Evolutionary conservation across 805 yeast genomes (phyloP).

Genomic region (Dipodascus albidus): DNA sequence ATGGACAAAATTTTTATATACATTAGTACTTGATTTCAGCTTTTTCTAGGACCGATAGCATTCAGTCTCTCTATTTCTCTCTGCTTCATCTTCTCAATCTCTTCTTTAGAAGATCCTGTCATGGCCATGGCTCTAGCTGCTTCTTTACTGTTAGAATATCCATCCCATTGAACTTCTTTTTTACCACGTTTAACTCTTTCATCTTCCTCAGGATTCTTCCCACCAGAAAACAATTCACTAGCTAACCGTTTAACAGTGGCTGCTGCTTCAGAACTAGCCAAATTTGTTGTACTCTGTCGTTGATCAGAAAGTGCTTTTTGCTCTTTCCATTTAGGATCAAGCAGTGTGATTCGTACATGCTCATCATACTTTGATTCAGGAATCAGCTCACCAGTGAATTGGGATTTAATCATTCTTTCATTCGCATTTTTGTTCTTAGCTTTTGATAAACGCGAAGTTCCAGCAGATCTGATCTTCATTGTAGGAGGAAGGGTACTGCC

Average conservation of each 20-base stretch:
- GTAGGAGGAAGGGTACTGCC: constrained; percentile 8
- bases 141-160: constrained; percentile 12
- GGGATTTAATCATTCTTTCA: constrained; percentile 48
- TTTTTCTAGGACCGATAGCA: constrained; percentile 9
- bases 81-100: constrained; percentile 9
- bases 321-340: constrained; percentile 70
- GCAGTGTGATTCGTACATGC: constrained; percentile 55
- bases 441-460: constrained; percentile 47
- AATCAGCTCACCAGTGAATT: constrained; percentile 61
- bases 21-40: neutral
- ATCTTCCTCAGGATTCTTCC: constrained; percentile 11
- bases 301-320: constrained; percentile 36
- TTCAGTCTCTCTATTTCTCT: constrained; percentile 6
- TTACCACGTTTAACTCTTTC: constrained; percentile 11
- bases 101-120: constrained; percentile 10
- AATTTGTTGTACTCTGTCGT: constrained; percentile 24
- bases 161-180: constrained; percentile 18
- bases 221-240: constrained; percentile 20
- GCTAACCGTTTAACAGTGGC: constrained; percentile 28
- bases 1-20: too few relatives aligned
- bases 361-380: constrained; percentile 55
- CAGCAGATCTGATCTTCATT: constrained; percentile 60
- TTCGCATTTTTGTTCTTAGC: constrained; percentile 3
- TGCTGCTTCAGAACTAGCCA: constrained; percentile 25
- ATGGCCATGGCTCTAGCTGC: constrained; percentile 15